phyloP scores from a whole-genome alignment of 306 rosid species.

The Boehmeria nivea region DNA sequence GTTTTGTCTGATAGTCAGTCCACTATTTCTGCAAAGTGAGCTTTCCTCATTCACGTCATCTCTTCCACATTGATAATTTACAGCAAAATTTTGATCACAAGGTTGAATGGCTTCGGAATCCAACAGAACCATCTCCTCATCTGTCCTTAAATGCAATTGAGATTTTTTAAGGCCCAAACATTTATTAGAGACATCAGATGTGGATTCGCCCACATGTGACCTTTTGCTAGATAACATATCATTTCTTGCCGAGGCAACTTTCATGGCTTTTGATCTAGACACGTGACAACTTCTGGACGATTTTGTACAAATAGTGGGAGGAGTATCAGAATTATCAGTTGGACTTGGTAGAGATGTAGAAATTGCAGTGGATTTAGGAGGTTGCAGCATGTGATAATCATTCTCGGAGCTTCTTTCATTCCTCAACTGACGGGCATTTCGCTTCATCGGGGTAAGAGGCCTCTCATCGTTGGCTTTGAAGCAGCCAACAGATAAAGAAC shows the following conservation, averaged over 20 bases:
- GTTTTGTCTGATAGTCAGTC: constrained; percentile 17
- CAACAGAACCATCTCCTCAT: constrained; percentile 16
- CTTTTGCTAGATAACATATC: not conserved
- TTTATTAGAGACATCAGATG: too few species aligned
- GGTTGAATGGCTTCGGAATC: constrained; percentile 20
- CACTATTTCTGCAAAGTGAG: constrained; percentile 20
- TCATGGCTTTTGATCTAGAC: constrained; percentile 21
- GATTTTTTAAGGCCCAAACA: constrained; percentile 19
- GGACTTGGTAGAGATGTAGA: constrained; percentile 7
- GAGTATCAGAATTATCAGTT: constrained; percentile 11
- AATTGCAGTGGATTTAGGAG: constrained; percentile 11
- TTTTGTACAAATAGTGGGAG: constrained; percentile 17
- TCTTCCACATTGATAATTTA: constrained; percentile 22
- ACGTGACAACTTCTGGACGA: constrained; percentile 17
- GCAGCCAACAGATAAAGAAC: constrained; percentile 4
- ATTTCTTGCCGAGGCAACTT: constrained; percentile 18
- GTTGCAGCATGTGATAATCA: constrained; percentile 18
- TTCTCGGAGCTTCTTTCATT: constrained; percentile 15
- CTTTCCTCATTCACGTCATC: constrained; percentile 22
- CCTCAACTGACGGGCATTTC: constrained; percentile 14
- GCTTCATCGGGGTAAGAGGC: constrained; percentile 20
- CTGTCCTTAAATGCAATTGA: constrained; percentile 18
- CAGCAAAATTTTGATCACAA: constrained; percentile 26
- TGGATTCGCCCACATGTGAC: too few species aligned
- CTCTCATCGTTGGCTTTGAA: too few species aligned